A percentile compares a stretch with the other conserved stretches of the same genome.
Conservation (phyloP, 2,329 filamentous ascomycete genomes). For the Stemphylium vesicarium region DNA sequence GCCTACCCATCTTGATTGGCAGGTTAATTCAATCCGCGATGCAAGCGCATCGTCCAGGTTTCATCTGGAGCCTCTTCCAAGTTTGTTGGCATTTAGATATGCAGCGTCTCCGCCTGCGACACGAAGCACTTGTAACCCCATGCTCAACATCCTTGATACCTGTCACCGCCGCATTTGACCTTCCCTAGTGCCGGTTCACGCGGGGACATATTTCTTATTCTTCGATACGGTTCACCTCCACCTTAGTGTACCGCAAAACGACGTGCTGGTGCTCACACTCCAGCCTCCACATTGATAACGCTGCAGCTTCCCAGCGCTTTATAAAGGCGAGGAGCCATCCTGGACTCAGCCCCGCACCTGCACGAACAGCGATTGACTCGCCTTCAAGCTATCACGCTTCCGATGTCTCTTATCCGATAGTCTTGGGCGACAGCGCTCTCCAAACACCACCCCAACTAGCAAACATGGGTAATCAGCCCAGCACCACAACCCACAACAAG, state of each 20-base stretch:
- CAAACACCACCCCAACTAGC: constrained; percentile 16
- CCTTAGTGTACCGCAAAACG: constrained; percentile 19
- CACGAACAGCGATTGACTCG: constrained; percentile 13
- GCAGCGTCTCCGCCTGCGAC: constrained; percentile 27
- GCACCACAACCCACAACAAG: constrained; percentile 32
- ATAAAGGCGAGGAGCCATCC: constrained; percentile 22
- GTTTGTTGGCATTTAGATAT: constrained; percentile 40
- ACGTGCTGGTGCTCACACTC: constrained; percentile 12
- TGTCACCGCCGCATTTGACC: constrained; percentile 21
- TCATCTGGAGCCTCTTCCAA: constrained; percentile 43
- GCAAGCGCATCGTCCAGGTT: constrained; percentile 32
- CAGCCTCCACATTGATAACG: constrained; percentile 27
- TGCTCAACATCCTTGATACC: constrained; percentile 19
- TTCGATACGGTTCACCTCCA: constrained; percentile 18
- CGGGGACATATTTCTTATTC: constrained; percentile 19
- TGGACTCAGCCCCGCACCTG: constrained; percentile 16
- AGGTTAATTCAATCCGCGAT: constrained; percentile 24
- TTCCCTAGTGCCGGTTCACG: constrained; percentile 21
- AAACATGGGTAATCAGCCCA: constrained; percentile 44
- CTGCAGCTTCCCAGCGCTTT: constrained; percentile 7
- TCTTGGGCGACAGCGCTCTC: constrained; percentile 30
- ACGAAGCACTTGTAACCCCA: constrained; percentile 29
- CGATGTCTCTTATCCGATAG: constrained; percentile 19
- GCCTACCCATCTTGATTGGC: constrained; percentile 36
- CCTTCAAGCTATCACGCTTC: constrained; percentile 14